phyloP scores from a whole-genome alignment of 306 rosid species.

The Fragaria vesca region DNA sequence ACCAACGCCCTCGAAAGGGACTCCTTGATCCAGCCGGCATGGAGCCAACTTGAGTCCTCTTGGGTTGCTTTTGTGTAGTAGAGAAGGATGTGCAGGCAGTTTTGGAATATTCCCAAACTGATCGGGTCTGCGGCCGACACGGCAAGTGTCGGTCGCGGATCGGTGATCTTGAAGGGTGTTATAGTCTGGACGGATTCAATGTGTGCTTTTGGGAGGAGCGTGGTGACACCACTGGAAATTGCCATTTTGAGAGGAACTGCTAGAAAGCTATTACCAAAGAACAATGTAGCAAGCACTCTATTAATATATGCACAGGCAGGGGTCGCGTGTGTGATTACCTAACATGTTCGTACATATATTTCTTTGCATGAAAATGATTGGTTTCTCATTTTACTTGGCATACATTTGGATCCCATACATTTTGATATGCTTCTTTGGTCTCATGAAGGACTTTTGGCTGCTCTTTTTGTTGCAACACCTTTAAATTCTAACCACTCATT shows the following conservation, averaged over 20 bases:
- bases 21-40: constrained; percentile 60
- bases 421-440: neutral
- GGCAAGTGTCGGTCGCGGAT: constrained; percentile 28
- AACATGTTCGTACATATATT: neutral
- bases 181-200: constrained; percentile 41
- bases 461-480: neutral
- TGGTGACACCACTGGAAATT: neutral
- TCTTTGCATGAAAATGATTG: neutral
- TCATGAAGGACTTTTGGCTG: neutral
- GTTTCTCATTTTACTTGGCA: neutral
- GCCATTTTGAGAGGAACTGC: neutral
- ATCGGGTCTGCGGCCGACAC: constrained; percentile 7
- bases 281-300: neutral
- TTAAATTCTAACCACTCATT: neutral
- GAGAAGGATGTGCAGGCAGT: constrained; percentile 43
- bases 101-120: constrained; percentile 9
- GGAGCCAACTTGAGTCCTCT: constrained; percentile 33
- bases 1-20: constrained; percentile 42
- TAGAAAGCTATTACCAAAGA: neutral
- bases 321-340: neutral
- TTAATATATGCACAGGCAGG: neutral
- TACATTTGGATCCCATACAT: no score
- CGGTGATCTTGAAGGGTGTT: constrained; percentile 37
- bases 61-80: constrained; percentile 29
- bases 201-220: constrained; percentile 7